phyloP scores from a whole-genome alignment of 2,329 filamentous ascomycete species.

The Neurospora sp. region DNA sequence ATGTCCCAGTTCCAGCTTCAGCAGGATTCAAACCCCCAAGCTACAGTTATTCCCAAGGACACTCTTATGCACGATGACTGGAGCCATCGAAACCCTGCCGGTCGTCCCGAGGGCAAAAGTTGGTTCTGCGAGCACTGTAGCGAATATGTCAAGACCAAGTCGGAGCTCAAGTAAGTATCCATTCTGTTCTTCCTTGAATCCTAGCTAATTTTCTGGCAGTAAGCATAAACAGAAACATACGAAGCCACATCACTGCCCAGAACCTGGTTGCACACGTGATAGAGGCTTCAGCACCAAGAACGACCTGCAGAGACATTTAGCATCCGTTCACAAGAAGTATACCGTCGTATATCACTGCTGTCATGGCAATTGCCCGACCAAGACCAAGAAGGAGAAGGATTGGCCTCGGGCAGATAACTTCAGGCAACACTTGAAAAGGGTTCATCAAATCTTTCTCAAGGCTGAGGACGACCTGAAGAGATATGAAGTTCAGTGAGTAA shows the following conservation, averaged over 20 bases:
- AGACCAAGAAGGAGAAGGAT: conserved; percentile 40
- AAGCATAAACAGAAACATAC: conserved; percentile 66
- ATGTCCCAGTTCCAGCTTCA: conserved; percentile 23
- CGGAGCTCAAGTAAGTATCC: conserved; percentile 43
- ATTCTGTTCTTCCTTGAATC: neutral
- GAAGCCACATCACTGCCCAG: conserved; percentile 55
- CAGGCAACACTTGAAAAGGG: conserved; percentile 62
- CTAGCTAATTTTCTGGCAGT: conserved; percentile 34
- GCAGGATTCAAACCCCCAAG: conserved; percentile 2
- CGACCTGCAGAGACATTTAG: conserved; percentile 71
- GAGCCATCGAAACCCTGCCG: conserved; percentile 2
- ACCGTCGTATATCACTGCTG: conserved; percentile 49
- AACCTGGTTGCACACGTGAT: conserved; percentile 44
- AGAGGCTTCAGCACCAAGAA: conserved; percentile 72
- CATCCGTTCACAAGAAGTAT: conserved; percentile 51
- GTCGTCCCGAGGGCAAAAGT: neutral
- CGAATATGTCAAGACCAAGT: conserved; percentile 37
- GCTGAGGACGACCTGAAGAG: conserved; percentile 29
- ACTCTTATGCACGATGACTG: conserved; percentile 3
- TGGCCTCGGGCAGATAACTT: conserved; percentile 87
- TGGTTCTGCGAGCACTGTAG: conserved; percentile 25
- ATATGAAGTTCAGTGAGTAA: conserved; percentile 23
- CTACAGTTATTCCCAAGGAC: conserved; percentile 2
- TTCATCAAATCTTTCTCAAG: conserved; percentile 41
- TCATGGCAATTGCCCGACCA: conserved; percentile 44